A percentile compares a stretch with the other conserved stretches of the same genome.
Conservation (phyloP, 1,139 yeast genomes). For the Arxiozyma slooffiae region DNA sequence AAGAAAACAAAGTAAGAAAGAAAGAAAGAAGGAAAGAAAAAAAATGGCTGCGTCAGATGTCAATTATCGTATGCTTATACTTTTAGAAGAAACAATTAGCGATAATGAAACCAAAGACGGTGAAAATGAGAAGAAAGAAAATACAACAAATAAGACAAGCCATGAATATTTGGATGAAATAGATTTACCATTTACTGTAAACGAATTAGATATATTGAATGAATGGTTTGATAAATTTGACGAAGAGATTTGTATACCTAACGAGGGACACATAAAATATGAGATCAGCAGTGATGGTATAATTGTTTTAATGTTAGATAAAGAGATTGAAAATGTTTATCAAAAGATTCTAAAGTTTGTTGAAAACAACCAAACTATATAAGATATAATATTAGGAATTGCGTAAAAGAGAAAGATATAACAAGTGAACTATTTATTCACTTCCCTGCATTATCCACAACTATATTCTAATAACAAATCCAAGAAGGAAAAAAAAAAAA, state of each 20-base stretch:
- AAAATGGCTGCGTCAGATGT: slow-evolving; percentile 14
- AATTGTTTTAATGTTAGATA: slow-evolving; percentile 47
- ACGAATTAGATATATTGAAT: slow-evolving; percentile 51
- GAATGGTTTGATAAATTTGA: slow-evolving; percentile 55
- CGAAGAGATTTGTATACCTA: slow-evolving; percentile 50
- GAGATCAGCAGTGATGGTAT: slow-evolving; percentile 67
- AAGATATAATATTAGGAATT: neutral
- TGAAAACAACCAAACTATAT: slow-evolving; percentile 8
- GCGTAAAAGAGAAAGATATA: neutral
- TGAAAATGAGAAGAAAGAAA: slow-evolving; percentile 7
- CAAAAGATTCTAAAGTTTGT: slow-evolving; percentile 25
- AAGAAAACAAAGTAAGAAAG: no score
- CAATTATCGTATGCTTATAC: slow-evolving; percentile 25
- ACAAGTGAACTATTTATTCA: no score
- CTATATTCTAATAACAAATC: no score
- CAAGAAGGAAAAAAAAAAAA: no score
- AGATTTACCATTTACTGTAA: slow-evolving; percentile 33
- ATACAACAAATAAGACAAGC: slow-evolving; percentile 13
- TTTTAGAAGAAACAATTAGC: slow-evolving; percentile 23
- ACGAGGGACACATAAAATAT: slow-evolving; percentile 57
- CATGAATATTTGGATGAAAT: slow-evolving; percentile 29
- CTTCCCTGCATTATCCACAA: no score
- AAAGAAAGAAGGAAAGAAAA: neutral
- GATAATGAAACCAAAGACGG: slow-evolving; percentile 5
- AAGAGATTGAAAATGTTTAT: slow-evolving; percentile 23